A percentile compares a stretch with the other conserved stretches of the same genome.
phyloP scores from a whole-genome alignment of 1,139 yeast genomes.

The Suhomyces kunorum region DNA sequence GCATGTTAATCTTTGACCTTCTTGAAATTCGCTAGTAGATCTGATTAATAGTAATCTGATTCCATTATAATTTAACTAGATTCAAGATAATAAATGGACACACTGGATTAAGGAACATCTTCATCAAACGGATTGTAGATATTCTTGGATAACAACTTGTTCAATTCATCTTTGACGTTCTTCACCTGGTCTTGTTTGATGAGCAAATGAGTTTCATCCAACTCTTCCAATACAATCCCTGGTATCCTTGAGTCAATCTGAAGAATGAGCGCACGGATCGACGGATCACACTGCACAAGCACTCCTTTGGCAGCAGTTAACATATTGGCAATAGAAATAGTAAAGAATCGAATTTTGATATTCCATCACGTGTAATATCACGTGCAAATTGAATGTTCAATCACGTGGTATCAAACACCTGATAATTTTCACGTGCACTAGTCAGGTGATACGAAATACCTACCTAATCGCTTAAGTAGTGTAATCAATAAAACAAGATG shows the following conservation, averaged over 20 bases:
- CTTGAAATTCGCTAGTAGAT: too few relatives aligned
- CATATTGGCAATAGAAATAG: slow-evolving; percentile 25
- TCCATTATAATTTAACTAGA: too few relatives aligned
- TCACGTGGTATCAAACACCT: too few relatives aligned
- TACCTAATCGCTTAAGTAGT: neutral
- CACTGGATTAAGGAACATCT: slow-evolving; percentile 28
- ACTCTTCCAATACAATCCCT: slow-evolving; percentile 72
- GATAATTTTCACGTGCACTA: too few relatives aligned
- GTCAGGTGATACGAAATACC: neutral
- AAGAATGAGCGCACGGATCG: slow-evolving; percentile 81
- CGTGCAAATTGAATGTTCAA: too few relatives aligned
- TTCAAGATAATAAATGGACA: too few relatives aligned
- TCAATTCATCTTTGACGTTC: slow-evolving; percentile 74
- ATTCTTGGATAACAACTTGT: slow-evolving; percentile 72
- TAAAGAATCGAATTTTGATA: neutral
- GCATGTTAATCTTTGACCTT: neutral
- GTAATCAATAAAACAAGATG: neutral
- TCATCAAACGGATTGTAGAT: slow-evolving; percentile 84
- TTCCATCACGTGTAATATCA: neutral
- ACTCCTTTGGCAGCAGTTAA: slow-evolving; percentile 50
- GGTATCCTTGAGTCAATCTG: slow-evolving; percentile 73
- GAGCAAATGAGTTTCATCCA: slow-evolving; percentile 86
- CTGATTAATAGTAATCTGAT: neutral
- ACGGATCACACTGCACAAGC: slow-evolving; percentile 73
- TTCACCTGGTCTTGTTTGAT: slow-evolving; percentile 77